Evolutionary conservation across 2,329 filamentous ascomycete genomes (phyloP), one percentile per base, ranked within the genome.

Genomic region (Sporothrix dimorphospora): DNA sequence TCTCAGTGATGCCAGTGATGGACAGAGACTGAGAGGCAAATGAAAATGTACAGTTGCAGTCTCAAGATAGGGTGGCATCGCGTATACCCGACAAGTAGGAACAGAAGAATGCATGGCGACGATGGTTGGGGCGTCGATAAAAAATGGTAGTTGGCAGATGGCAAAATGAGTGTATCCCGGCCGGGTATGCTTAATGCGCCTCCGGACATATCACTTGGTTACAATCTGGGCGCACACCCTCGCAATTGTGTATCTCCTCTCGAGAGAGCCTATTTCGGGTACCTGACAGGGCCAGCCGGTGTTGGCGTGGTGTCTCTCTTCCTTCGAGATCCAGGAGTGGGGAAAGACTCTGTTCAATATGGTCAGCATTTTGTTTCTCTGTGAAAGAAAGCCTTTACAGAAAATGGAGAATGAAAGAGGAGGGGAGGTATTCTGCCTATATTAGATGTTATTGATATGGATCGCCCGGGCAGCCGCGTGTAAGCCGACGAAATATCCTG

Each of bases 281-380:
- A 69, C 67, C 51, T 69, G 67, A 47, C 51, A 57, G 49, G 19
- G 24, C 14, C n/a, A 69, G 12, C 67, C 49, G 38, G 38, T 51
- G 24, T 12, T 27, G 7, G 42, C 21, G 19, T 40, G 11, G 11
- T 55, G 30, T 63, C 21, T 4, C 38, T 63, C 34, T 24, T 42
- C 34, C 38, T 40, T 63, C 2, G n/a, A 24, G 34, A 63, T 63
- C 2, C 30, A 11, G 27, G 51, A 53, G 9, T 1, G 21, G 24
- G 9, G 19, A 59, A 7, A n/a, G 30, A 16, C 16, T 38, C 2
- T 30, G 5, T 1, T 38, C 55, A 1, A 38, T 38, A 8, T n/a
- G 14, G 55, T 59, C 55, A 59, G 55, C 7, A 38, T 16, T 9
- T 38, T 59, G 38, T 14, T 47, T 47, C 14, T 16, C 14, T 3